Evolutionary conservation across 306 rosid species (phyloP), one percentile per base, ranked within the genome.

Genomic region (Rosa rugosa): DNA sequence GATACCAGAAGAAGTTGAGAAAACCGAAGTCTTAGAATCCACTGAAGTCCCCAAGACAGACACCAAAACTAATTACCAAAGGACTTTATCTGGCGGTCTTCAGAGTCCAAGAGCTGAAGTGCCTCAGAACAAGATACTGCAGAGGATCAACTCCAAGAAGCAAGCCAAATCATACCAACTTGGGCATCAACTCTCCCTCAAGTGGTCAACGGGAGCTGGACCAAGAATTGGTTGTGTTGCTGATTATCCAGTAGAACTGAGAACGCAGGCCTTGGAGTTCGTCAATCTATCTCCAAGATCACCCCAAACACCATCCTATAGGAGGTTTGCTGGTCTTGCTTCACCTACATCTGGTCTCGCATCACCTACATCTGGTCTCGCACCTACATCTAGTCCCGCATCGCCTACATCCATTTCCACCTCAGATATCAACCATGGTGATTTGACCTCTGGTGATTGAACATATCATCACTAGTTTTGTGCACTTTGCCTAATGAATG

Each of bases 151-250:
- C 83, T 95, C 98, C 76, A 93, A 91, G 91, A 92, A 87, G 79
- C 87, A 78, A 6, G 80, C 87, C 10, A 85, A 84, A 22, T 95
- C 99, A 47, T 90, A 91, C 86, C 97, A 95, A 82, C 73, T 95
- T 60, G 99, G 99, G 46, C 87, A 93, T 74, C 87, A 88, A n/a
- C 89, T 95, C 42, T 85, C 94, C 1, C 92, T 84, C 34, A 87
- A 81, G 77, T 95, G 99, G 99, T 88, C 97, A 23, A 90, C 97
- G 0, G 99, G 99, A 76, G 96, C 94, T 49, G 99, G 99, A 51
- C 99, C 99, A 8, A 93, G 99, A 80, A 95, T 95, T 46, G 98
- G 99, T 41, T 95, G 98, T 77, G 94, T 95, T 54, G 93, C 94
- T 64, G 99, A 95, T 77, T 95, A 93, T 78, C 99, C 99, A 13